A percentile compares a stretch with the other conserved stretches of the same genome.
These are phyloP conservation scores for Termitomyces sp. DNA, from an alignment of 768 basidiomycete species.

Conservation along the genomic window DNA sequence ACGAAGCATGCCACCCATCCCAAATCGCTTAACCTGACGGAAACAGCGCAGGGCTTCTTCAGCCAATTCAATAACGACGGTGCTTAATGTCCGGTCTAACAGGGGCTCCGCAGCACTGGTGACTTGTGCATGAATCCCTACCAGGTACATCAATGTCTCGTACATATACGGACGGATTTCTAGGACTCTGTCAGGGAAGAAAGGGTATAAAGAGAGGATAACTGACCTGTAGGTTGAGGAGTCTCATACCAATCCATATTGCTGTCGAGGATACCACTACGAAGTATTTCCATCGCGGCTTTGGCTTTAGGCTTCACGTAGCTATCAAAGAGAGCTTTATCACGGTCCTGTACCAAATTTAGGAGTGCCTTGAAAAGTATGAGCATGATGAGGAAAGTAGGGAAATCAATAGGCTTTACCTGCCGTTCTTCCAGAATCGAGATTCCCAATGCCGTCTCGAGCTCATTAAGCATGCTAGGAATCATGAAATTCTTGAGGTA, in stretches of 20 bases:
- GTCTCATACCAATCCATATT: constrained; percentile 95
- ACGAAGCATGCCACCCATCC: constrained; percentile 98
- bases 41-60: constrained; percentile 83
- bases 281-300: constrained; percentile 62
- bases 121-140: constrained; percentile 90
- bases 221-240: constrained; percentile 77
- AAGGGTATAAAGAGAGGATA: constrained; percentile 26
- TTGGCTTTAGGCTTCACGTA: constrained; percentile 82
- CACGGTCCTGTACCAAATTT: constrained; percentile 78
- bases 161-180: constrained; percentile 97
- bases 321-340: constrained; percentile 85
- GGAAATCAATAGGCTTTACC: constrained; percentile 33
- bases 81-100: constrained; percentile 76
- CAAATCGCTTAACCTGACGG: constrained; percentile 85
- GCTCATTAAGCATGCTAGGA: constrained; percentile 75
- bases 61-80: constrained; percentile 80
- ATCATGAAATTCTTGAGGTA: constrained; percentile 68
- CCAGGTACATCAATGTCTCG: constrained; percentile 81
- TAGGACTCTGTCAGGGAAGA: constrained; percentile 12
- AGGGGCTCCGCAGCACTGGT: constrained; percentile 75
- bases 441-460: constrained; percentile 73
- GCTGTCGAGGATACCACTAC: constrained; percentile 73
- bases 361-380: constrained; percentile 52
- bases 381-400: not conserved
- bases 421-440: constrained; percentile 70